Conservation (phyloP, 2,329 filamentous ascomycete genomes). For the Hawksworthiomyces lignivorus region DNA sequence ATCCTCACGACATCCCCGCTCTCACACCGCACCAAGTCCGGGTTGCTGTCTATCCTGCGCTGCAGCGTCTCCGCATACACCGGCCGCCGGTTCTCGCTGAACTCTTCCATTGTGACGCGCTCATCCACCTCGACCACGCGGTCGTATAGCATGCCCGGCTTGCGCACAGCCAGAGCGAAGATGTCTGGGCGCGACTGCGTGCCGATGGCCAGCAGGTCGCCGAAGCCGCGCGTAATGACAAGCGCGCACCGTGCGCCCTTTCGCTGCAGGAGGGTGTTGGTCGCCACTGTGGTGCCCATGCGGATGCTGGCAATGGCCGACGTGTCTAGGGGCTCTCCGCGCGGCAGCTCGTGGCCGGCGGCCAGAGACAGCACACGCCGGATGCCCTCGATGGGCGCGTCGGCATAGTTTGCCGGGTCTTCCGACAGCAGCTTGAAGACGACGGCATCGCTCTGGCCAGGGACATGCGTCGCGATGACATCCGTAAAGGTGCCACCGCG, state of each 20-base stretch:
- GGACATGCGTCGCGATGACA: too few relatives aligned
- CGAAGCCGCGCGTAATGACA: constrained; percentile 80
- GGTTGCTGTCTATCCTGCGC: too few relatives aligned
- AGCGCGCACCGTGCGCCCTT: constrained; percentile 85
- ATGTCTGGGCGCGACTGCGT: constrained; percentile 85
- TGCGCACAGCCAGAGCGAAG: constrained; percentile 81
- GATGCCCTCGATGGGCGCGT: constrained; percentile 86
- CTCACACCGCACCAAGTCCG: too few relatives aligned
- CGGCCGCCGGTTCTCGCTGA: constrained; percentile 57
- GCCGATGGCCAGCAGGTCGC: constrained; percentile 78
- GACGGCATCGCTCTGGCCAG: constrained; percentile 56
- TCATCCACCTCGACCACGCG: constrained; percentile 80
- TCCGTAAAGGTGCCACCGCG: constrained; percentile 89
- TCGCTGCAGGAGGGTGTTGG: constrained; percentile 79
- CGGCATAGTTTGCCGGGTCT: constrained; percentile 80
- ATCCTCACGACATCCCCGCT: too few relatives aligned
- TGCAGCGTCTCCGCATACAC: constrained; percentile 47
- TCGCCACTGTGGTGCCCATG: constrained; percentile 93
- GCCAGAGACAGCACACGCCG: constrained; percentile 76
- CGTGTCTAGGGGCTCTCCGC: constrained; percentile 73
- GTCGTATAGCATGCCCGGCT: constrained; percentile 80
- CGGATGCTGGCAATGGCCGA: constrained; percentile 64
- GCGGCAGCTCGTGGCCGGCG: constrained; percentile 64
- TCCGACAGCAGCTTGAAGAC: constrained; percentile 52
- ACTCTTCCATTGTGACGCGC: constrained; percentile 82